Evolutionary conservation across 2,329 filamentous ascomycete genomes (phyloP), one percentile per base, ranked within the genome.

Genomic region (Incumbomyces delicatus): DNA sequence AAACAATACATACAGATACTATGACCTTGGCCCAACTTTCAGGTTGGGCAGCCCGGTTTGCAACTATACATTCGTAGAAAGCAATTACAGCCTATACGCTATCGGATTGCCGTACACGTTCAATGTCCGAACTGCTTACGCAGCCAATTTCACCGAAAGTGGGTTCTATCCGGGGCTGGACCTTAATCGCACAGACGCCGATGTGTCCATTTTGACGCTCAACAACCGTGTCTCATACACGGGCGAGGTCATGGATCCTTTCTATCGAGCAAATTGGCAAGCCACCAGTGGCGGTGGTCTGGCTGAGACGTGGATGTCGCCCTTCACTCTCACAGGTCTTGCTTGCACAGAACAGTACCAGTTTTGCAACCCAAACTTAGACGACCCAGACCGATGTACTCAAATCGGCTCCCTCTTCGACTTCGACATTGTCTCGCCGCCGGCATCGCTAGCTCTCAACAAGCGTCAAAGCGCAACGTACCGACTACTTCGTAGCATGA

Each of bases 281-380:
- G 35, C 8, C 27, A 27, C 22, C 8, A 40, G 8, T 7, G 12
- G 11, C 48, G 51, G 12, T 12, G n/a, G 6, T 47, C 44, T 12
- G 37, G 40, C 8, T 55, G 52, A 35, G 4, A 5, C 13, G 5
- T 48, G 3, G 42, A 49, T 34, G 18, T 18, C 30, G 8, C 14
- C 33, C 8, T 33, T 14, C 2, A 30, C 11, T 2, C 41, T 56
- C 14, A 41, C 31, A 16, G 46, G 44, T 27, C 44, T 57, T 12
- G 55, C 42, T 13, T 56, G 53, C 34, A 27, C 42, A 2, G 55
- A 56, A 12, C 55, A 58, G 41, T 45, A 55, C 44, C 55, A 58
- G 33, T 49, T 50, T 31, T 57, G 56, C 47, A 55, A 53, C 35
- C 55, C 52, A 1, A 36, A 7, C n/a, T 27, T 17, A 36, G n/a